Evolutionary conservation across 2,329 filamentous ascomycete species (phyloP), one percentile per base, ranked within the genome.

Genomic region (Aphanocladium album): DNA sequence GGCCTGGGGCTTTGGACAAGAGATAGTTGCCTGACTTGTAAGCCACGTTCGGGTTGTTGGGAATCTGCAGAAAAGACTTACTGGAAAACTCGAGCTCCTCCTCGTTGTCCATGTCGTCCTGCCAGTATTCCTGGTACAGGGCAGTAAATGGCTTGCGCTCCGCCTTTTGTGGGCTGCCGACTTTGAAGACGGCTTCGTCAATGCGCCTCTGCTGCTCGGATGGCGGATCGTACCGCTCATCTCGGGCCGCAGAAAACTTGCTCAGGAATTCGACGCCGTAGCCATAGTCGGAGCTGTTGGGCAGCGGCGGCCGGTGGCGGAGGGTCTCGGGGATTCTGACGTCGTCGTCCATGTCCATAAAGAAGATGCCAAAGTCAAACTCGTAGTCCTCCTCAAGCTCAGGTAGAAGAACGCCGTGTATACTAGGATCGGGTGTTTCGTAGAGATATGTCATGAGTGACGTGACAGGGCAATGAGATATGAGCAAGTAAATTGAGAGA

Each of bases 371-470:
- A 53, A 53, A 60, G 27, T 60, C 57, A 46, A 52, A 53, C 5
- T 52, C 17, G 21, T 37, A 11, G n/a, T 52, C 25, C 19, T 60
- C 39, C 8, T 52, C 39, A 23, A 60, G 39, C 12, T 60, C 37
- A 19, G 49, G 57, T 25, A 60, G n/a, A 3, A 52, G 49, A 53
- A 52, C 43, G 16, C 49, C 57, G 41, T 53, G 57, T 60, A 53
- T 60, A 19, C 35, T 46, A 35, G 57, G 57, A 27, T 60, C 57
- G 6, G 57, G 57, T 14, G 37, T 52, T 16, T 45, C 49, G 30
- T 53, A 53, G 30, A 60, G 49, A 39, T 60, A 60, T 37, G 57
- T 60, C 57, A 60, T 60, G 49, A 14, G 55, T 33, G 55, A 50
- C 12, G 14, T 4, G 27, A 30, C 5, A 30, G 19, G 17, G 11